Base-by-base conservation (phyloP, 257 asterid species). In the Sherardia arvensis region DNA sequence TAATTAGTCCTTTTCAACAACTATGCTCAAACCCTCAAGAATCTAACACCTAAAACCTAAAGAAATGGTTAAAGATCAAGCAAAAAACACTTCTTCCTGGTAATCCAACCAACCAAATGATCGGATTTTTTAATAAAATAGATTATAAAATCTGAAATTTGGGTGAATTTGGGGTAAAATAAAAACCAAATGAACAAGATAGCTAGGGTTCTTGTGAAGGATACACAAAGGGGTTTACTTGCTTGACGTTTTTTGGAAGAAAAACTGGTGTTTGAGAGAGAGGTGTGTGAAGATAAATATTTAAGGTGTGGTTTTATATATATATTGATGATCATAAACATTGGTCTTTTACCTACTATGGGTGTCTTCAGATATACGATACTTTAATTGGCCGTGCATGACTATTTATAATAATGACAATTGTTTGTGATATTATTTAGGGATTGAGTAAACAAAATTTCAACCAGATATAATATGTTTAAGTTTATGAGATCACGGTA, bases 311-410 rank as follows among this genome's bases (percentile, higher is more conserved):
- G 58, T 65, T 65, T 43, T 43, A 14, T 43, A 43, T 4, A 43
- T 43, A n/a, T n/a, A n/a, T n/a, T n/a, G n/a, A n/a, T 43, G 20
- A 43, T 43, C 17, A 43, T 43, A 43, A 15, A 15, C 5, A 64
- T 54, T 68, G 73, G 67, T 71, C 70, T 79, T 88, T 83, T 62
- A 90, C 95, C 97, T 80, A 85, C 82, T 75, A 76, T 78, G 70
- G 84, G 66, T n/a, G n/a, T 83, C 95, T 83, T 90, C 65, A 70
- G 60, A 51, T 61, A 77, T 87, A 90, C 71, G 97, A 72, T 81
- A 67, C 78, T 73, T n/a, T 78, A 73, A 68, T 65, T 38, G 47
- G 47, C 47, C 47, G 47, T 34, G 11, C 68, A 28, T 53, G 23
- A 32, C 34, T 36, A 4, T 36, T n/a, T n/a, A 2, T 34, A 27